Evolutionary conservation across 1,139 yeast genomes (phyloP), one percentile per base, ranked within the genome.

Genomic region (Blastobotrys raffinosifermentans): DNA sequence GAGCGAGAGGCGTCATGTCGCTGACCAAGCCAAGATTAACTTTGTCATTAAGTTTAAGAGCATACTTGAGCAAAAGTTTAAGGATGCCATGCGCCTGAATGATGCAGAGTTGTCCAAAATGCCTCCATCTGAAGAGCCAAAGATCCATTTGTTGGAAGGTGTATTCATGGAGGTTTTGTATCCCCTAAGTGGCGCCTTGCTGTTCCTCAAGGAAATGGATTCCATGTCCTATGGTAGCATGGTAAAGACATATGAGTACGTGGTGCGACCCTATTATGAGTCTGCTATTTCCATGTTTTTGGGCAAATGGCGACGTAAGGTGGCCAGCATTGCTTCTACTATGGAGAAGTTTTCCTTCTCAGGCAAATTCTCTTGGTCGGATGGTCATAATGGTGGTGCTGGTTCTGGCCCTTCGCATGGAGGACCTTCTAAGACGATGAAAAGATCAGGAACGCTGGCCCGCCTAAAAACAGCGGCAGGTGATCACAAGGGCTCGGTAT

Each of bases 201-300:
- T 75, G 27, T 87, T 82, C 51, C 68, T 82, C 23, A 82, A 80
- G 49, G 78, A 77, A 37, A 65, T 77, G n/a, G 58, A 54, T 32
- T 48, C 48, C 7, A 34, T 59, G 2, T 63, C 66, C 6, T 77
- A 67, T 53, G 47, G 57, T 19, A 61, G 61, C 3, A 54, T 77
- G 17, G 45, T 73, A 34, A 44, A 45, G 23, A 43, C 45, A 14
- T 64, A 64, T 37, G 56, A 58, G 31, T 37, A 42, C 6, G 40
- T 41, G 5, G 49, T 55, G 26, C 45, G 49, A 22, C 44, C 45
- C 20, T 50, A 51, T 40, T 61, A 58, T 37, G 50, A 49, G 16
- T 45, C 40, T 2, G 48, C 57, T 1, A 49, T 64, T 20, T 33
- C 52, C 3, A 43, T 53, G 7, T 61, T 54, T 33, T 54, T 59